Conservation (phyloP, 78 protist species). For the Emiliania huxleyi region DNA sequence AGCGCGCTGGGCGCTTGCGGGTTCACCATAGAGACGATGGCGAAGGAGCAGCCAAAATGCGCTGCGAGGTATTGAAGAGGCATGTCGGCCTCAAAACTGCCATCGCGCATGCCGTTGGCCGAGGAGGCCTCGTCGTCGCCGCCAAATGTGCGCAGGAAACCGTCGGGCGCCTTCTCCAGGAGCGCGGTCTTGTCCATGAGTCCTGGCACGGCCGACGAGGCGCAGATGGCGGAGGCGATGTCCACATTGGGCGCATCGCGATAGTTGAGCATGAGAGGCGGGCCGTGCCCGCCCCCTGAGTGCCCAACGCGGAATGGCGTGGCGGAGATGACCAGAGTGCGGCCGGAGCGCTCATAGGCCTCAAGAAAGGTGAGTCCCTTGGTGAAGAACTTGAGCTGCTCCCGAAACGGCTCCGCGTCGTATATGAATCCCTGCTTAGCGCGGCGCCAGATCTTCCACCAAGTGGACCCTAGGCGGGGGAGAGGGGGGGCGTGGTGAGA, state of each 20-base stretch:
- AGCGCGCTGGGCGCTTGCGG: too few species aligned
- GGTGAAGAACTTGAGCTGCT: neutral
- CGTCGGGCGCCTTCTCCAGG: neutral
- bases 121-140: neutral
- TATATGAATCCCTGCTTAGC: too few species aligned
- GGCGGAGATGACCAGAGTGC: conserved; percentile 16
- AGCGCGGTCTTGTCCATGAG: conserved; percentile 18
- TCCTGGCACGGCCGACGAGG: conserved; percentile 37
- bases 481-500: too few species aligned
- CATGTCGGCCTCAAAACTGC: conserved; percentile 13
- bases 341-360: conserved; percentile 34
- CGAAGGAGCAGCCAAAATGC: conserved; percentile 32
- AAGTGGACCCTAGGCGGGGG: too few species aligned
- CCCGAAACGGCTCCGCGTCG: neutral
- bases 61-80: conserved; percentile 1
- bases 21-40: conserved; percentile 19
- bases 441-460: too few species aligned
- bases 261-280: conserved; percentile 31
- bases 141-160: neutral
- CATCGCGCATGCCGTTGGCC: conserved; percentile 8
- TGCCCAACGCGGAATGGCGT: neutral
- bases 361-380: conserved; percentile 16
- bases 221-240: conserved; percentile 39
- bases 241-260: conserved; percentile 41
- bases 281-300: neutral